Base-by-base conservation (phyloP, 345 rosid genomes). In the Dovyalis caffra region DNA sequence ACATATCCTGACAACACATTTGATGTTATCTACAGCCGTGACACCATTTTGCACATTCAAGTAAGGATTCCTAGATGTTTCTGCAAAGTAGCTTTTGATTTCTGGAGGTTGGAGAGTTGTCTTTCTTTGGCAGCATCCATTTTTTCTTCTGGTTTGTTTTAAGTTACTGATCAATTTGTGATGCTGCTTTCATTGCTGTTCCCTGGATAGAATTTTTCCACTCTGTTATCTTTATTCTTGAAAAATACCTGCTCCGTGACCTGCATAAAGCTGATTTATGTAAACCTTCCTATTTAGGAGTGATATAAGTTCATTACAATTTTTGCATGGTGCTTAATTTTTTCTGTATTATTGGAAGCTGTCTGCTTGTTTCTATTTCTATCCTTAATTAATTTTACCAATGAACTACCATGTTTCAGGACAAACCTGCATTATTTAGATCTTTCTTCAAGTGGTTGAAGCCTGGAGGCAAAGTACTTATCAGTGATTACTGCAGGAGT, bases 21-120 rank as follows among this genome's bases (percentile, higher is more conserved):
- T 82, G 98, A 96, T 79, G 98, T 93, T 70, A 93, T 96, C 79
- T 96, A 93, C 87, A 93, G 97, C 83, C 93, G 98, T 40, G 99
- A 93, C 79, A 96, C 99, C 78, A 93, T 96, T 81, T 86, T 96
- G 6, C 97, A 93, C 84, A 95, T 95, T 86, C 92, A 88, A 70
- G 99, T 93, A 81, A 81, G 83, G 14, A 43, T n/a, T 56, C 15
- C 3, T 14, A 3, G 61, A 56, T 56, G 28, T 23, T 56, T 3
- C 26, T n/a, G 28, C 61, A 11, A 56, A 23, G 10, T 56, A 23
- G 61, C 11, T 56, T 56, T 56, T 56, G 61, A 56, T 56, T n/a
- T 56, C 11, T 56, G 25, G 25, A 23, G 61, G 8, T 23, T 56
- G 61, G 28, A 56, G 61, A 9, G 28, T 8, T 9, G 28, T 23